Percentiles rank a stretch among this genome's conserved stretches.
These are phyloP conservation scores for Trichocomaceae sp. DNA, from an alignment of 2,329 filamentous ascomycete species.

Conservation along the genomic window DNA sequence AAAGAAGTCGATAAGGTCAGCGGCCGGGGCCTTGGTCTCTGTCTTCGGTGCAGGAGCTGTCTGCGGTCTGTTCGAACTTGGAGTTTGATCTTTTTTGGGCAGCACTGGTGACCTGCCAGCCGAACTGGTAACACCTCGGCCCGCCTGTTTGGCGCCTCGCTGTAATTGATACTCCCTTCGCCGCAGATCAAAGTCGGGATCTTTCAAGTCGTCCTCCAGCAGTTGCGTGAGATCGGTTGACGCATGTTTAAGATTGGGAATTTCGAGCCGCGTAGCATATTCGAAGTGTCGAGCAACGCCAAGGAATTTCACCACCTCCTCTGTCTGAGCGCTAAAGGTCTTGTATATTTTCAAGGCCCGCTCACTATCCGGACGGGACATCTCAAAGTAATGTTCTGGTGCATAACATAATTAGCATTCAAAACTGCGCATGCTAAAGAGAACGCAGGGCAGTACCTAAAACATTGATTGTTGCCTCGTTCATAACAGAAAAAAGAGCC, in stretches of 20 bases:
- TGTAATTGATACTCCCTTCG: constrained; percentile 86
- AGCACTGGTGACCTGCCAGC: constrained; percentile 15
- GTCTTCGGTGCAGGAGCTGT: constrained; percentile 22
- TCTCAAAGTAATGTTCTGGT: constrained; percentile 91
- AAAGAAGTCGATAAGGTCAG: constrained; percentile 89
- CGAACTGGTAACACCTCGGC: constrained; percentile 34
- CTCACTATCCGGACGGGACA: constrained; percentile 91
- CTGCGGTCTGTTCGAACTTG: constrained; percentile 15
- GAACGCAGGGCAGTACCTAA: constrained; percentile 55
- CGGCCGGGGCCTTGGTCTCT: constrained; percentile 37
- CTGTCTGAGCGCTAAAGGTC: constrained; percentile 83
- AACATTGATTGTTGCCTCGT: constrained; percentile 95
- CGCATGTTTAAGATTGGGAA: constrained; percentile 94
- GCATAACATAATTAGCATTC: neutral
- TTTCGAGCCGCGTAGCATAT: constrained; percentile 83
- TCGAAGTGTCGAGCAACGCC: constrained; percentile 83
- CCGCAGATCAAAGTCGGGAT: constrained; percentile 91
- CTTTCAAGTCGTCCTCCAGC: constrained; percentile 88
- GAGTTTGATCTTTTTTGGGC: constrained; percentile 11
- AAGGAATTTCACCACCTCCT: constrained; percentile 85
- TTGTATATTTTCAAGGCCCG: constrained; percentile 88
- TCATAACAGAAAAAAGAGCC: constrained; percentile 87
- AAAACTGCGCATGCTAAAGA: neutral
- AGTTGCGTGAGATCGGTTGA: constrained; percentile 85
- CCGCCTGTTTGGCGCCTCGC: constrained; percentile 62